phyloP scores from a whole-genome alignment of 139 green algal genomes.

The Microglena sp. region DNA sequence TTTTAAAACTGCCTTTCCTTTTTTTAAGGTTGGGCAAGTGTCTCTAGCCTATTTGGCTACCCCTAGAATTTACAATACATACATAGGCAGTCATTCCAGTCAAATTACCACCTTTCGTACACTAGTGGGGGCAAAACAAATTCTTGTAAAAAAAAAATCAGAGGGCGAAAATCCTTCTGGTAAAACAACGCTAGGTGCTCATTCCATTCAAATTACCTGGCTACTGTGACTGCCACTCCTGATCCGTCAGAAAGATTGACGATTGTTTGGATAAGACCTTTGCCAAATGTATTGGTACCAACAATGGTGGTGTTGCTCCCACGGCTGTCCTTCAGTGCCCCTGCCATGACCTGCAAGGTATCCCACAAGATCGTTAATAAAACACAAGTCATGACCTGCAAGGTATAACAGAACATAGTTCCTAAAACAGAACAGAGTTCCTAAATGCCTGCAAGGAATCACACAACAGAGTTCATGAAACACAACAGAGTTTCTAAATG shows the following conservation, averaged over 20 bases:
- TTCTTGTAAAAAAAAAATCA: too few relatives aligned
- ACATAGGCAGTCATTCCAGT: too few relatives aligned
- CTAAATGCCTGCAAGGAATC: neutral
- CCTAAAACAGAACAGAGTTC: neutral
- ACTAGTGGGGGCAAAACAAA: too few relatives aligned
- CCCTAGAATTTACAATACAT: too few relatives aligned
- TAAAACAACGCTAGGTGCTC: too few relatives aligned
- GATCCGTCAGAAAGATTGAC: conserved; percentile 83
- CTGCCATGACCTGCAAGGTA: conserved; percentile 70
- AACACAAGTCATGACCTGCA: neutral
- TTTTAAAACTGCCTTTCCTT: too few relatives aligned
- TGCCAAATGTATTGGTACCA: conserved; percentile 82
- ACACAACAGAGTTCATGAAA: neutral
- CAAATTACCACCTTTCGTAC: too few relatives aligned
- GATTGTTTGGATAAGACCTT: conserved; percentile 95
- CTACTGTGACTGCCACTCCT: conserved; percentile 85
- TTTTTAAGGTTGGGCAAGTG: too few relatives aligned
- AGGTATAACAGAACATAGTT: neutral
- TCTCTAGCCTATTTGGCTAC: too few relatives aligned
- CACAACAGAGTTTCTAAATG: neutral
- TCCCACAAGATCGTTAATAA: neutral
- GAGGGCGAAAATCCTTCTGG: too few relatives aligned
- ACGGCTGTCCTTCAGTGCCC: conserved; percentile 85
- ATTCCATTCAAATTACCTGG: conserved; percentile 63
- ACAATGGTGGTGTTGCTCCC: conserved; percentile 60